Base-by-base conservation (phyloP, 345 rosid species). In the Syzygium aqueum region DNA sequence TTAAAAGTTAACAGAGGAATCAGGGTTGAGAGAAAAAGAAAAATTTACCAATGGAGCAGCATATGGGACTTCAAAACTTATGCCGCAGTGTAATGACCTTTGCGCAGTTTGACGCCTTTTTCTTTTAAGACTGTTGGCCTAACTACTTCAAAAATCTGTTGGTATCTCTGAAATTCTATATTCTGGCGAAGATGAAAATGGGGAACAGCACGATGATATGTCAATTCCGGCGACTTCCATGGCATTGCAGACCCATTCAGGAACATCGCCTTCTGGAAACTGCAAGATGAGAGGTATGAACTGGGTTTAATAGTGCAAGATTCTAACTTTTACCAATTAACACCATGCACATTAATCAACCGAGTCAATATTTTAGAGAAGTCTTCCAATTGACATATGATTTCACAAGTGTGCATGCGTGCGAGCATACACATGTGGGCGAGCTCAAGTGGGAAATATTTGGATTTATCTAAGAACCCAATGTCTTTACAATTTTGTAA, bases 221-320 rank as follows among this genome's bases (percentile, higher is more conserved):
- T 94, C 95, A 37, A 95, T 89, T 88, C 93, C 97, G 53, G 98
- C 97, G 57, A 93, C 95, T 84, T 95, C 97, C 98, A 94, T 94
- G 91, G 98, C 98, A 88, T 94, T 95, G 92, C 94, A 91, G 85
- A 95, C 98, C 98, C 98, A 94, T 50, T 93, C 88, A 13, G 98
- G 98, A 84, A 95, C 92, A 84, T 94, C 94, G 8, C 98, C 97
- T 87, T 89, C 88, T 2, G 96, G 98, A 90, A 95, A 95, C 98
- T 95, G 87, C 90, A 92, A 8, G 85, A 30, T 73, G 22, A 73
- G 21, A 46, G 27, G 82, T 10, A 73, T 19, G 49, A 37, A 73
- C 27, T 33, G 49, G 49, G 46, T 73, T 37, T 37, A 73, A 73
- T 37, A 19, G 82, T 37, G 49, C 82, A 73, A 21, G 25, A 73